phyloP scores from a whole-genome alignment of 2,329 filamentous ascomycete species.

The Rhinocladiella mackenziei region DNA sequence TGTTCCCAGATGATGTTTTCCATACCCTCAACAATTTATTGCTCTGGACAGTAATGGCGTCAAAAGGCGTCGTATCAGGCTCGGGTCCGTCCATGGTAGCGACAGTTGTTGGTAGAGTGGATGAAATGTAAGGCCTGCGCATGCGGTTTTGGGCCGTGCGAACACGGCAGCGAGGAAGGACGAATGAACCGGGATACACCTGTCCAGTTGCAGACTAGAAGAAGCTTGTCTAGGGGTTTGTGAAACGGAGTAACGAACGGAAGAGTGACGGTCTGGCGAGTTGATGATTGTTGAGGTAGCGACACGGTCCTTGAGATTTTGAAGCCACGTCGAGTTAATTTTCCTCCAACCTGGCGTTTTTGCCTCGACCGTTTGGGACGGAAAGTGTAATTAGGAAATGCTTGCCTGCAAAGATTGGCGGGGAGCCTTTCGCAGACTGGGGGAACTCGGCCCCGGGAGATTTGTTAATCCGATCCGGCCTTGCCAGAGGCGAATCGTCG shows the following conservation, averaged over 20 bases:
- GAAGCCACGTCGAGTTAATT: slow-evolving; percentile 24
- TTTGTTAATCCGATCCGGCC: slow-evolving; percentile 2
- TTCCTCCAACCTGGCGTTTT: slow-evolving; percentile 4
- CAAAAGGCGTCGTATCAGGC: slow-evolving; percentile 87
- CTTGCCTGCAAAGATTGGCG: too few relatives aligned
- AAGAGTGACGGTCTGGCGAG: neutral
- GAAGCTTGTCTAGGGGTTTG: too few relatives aligned
- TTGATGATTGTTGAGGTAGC: slow-evolving; percentile 6
- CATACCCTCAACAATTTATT: slow-evolving; percentile 44
- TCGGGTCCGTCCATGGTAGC: slow-evolving; percentile 75
- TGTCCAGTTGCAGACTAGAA: too few relatives aligned
- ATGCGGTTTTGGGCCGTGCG: slow-evolving; percentile 9
- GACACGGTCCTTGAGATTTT: slow-evolving; percentile 7
- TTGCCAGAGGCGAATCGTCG: slow-evolving; percentile 15
- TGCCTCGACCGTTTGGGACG: neutral
- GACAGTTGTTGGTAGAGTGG: slow-evolving; percentile 13
- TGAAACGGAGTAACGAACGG: neutral
- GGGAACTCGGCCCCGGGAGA: neutral
- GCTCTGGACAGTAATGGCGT: slow-evolving; percentile 81
- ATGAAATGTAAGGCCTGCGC: slow-evolving; percentile 23
- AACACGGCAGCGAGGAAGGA: neutral
- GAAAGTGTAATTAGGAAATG: too few relatives aligned
- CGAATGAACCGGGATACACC: too few relatives aligned
- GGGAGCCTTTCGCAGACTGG: too few relatives aligned
- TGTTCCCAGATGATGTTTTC: neutral